A percentile compares a stretch with the other conserved stretches of the same genome.
phyloP scores from a whole-genome alignment of 495 filamentous ascomycete genomes.

The Penicillium subrubescens region DNA sequence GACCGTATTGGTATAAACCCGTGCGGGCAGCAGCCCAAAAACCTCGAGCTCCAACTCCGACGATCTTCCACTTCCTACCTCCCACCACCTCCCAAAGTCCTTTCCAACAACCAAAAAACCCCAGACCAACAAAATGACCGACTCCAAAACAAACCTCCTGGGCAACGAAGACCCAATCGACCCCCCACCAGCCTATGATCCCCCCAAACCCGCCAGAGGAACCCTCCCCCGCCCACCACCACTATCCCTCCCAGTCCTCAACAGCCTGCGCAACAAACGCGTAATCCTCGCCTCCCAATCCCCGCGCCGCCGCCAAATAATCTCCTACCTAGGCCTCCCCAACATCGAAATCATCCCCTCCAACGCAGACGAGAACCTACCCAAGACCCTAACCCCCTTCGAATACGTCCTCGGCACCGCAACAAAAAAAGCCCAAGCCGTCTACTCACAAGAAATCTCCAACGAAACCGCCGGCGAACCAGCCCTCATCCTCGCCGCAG shows the following conservation, averaged over 20 bases:
- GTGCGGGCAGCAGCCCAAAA: conserved; percentile 1
- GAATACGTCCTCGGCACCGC: conserved; percentile 92
- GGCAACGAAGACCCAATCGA: conserved; percentile 25
- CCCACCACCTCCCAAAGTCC: not conserved
- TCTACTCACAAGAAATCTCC: conserved; percentile 71
- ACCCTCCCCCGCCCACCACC: conserved; percentile 58
- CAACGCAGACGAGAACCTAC: conserved; percentile 75
- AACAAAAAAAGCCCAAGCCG: conserved; percentile 72
- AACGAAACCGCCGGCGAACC: conserved; percentile 67
- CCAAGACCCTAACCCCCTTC: conserved; percentile 78
- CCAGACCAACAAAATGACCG: too few relatives aligned
- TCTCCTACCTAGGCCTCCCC: conserved; percentile 69
- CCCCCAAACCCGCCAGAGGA: conserved; percentile 20
- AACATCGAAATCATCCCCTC: conserved; percentile 85
- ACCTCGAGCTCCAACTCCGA: not conserved
- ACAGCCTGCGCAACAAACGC: conserved; percentile 67
- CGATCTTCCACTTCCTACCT: not conserved
- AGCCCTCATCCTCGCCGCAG: conserved; percentile 83
- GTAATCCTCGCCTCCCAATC: conserved; percentile 88
- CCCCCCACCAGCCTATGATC: conserved; percentile 43
- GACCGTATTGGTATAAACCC: conserved; percentile 4
- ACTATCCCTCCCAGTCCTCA: conserved; percentile 76
- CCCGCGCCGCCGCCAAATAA: conserved; percentile 78
- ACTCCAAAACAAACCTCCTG: conserved; percentile 39
- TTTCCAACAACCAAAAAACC: conserved; percentile 9